phyloP scores from a whole-genome alignment of 345 rosid genomes.

The Moringa oleifera region DNA sequence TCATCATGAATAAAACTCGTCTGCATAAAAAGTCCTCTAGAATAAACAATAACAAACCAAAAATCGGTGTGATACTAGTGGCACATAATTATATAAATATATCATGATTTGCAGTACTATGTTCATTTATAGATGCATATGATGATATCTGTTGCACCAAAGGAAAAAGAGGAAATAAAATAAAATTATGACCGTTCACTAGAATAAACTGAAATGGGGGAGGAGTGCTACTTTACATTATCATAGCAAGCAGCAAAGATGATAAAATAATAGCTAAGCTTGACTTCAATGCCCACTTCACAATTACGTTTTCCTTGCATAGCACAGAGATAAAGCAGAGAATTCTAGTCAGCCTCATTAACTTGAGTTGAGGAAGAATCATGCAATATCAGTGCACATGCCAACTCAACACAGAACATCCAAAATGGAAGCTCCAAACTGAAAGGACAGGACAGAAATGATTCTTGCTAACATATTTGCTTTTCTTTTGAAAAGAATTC shows the following conservation, averaged over 20 bases:
- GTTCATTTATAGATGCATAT: background rate
- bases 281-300: too few species aligned
- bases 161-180: slow-evolving; percentile 3
- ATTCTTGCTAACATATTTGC: too few species aligned
- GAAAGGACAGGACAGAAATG: too few species aligned
- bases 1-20: slow-evolving; percentile 27
- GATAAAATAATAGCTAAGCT: too few species aligned
- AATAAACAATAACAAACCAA: background rate
- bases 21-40: slow-evolving; percentile 28
- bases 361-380: background rate
- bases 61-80: background rate
- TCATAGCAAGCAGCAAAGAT: too few species aligned
- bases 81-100: background rate
- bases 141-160: background rate
- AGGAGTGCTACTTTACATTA: too few species aligned
- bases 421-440: too few species aligned
- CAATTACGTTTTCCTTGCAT: too few species aligned
- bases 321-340: background rate
- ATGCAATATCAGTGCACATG: background rate
- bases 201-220: too few species aligned
- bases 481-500: too few species aligned
- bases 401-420: too few species aligned
- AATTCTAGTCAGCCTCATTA: background rate
- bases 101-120: background rate
- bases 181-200: background rate